These are phyloP conservation scores for Penicillium fuscoglaucum DNA, from an alignment of 2,329 filamentous ascomycete species.

Conservation along the genomic window DNA sequence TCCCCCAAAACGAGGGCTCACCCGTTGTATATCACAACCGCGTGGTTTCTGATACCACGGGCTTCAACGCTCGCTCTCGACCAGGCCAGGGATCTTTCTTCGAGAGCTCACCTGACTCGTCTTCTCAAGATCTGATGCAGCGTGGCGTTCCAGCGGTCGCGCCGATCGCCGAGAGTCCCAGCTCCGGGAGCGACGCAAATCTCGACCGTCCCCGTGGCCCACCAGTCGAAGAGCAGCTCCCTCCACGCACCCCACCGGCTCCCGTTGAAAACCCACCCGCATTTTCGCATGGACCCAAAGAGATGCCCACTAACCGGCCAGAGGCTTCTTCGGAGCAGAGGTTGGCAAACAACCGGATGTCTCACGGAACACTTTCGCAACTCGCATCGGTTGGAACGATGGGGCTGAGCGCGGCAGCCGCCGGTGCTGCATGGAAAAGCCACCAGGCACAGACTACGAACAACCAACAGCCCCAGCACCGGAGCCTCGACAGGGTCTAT, in stretches of 20 bases:
- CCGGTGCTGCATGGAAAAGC: constrained; percentile 39
- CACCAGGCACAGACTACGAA: constrained; percentile 20
- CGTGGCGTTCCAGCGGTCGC: constrained; percentile 25
- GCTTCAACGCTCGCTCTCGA: constrained; percentile 21
- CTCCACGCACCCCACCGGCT: constrained; percentile 64
- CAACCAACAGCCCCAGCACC: constrained; percentile 10
- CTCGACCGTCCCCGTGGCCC: constrained; percentile 17
- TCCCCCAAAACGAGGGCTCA: constrained; percentile 24
- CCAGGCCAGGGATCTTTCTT: constrained; percentile 16
- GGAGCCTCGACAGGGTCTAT: background rate
- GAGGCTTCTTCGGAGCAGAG: constrained; percentile 75
- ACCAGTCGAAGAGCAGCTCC: constrained; percentile 38
- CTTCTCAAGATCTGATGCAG: constrained; percentile 36
- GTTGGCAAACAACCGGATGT: constrained; percentile 80
- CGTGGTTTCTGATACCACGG: constrained; percentile 36
- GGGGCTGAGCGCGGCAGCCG: constrained; percentile 40
- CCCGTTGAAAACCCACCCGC: constrained; percentile 76
- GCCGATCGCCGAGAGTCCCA: constrained; percentile 39
- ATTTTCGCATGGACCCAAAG: constrained; percentile 73
- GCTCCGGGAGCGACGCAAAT: constrained; percentile 42
- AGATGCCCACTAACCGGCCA: constrained; percentile 67
- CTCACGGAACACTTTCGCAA: constrained; percentile 76
- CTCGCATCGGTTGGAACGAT: constrained; percentile 68
- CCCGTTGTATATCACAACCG: constrained; percentile 31
- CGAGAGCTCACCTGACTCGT: constrained; percentile 40